Evolutionary conservation across 2,329 filamentous ascomycete species (phyloP).

Genomic region (Akanthomyces muscarius): DNA sequence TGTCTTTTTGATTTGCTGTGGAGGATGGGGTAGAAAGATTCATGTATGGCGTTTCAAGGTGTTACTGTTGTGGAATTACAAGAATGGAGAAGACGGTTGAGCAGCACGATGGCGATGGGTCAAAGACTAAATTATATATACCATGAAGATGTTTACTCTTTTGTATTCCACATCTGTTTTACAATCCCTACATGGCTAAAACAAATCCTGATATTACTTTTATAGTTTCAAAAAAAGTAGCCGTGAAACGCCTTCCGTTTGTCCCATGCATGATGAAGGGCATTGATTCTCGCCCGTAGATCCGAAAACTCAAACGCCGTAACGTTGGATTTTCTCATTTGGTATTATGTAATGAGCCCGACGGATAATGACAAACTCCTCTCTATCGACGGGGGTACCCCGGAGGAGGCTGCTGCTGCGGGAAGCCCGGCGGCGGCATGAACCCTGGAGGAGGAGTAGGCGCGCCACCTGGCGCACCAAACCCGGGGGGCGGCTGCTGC

Average conservation of each 20-base stretch:
- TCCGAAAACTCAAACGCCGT: constrained; percentile 6
- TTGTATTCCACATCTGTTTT: background rate
- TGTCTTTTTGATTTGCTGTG: constrained; percentile 2
- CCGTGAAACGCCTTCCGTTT: background rate
- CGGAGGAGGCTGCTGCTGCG: constrained; percentile 36
- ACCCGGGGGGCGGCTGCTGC: constrained; percentile 38
- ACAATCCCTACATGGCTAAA: background rate
- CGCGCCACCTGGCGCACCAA: constrained; percentile 30
- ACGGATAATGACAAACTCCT: background rate
- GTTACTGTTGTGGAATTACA: constrained; percentile 7
- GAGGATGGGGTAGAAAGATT: background rate
- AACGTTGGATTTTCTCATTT: background rate
- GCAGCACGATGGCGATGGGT: constrained; percentile 24
- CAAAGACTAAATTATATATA: constrained; percentile 24
- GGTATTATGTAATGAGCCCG: background rate
- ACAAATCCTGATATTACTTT: background rate
- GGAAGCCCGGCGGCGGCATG: constrained; percentile 41
- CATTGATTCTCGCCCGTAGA: background rate
- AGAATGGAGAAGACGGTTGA: constrained; percentile 23
- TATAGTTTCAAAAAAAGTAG: background rate
- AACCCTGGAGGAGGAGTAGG: constrained; percentile 40
- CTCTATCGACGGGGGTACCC: constrained; percentile 36
- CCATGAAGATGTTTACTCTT: constrained; percentile 14
- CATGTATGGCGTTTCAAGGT: constrained; percentile 9
- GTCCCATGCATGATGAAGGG: background rate